Base-by-base conservation (phyloP, 176 grass and related monocot species). In the Neostapfia colusana region DNA sequence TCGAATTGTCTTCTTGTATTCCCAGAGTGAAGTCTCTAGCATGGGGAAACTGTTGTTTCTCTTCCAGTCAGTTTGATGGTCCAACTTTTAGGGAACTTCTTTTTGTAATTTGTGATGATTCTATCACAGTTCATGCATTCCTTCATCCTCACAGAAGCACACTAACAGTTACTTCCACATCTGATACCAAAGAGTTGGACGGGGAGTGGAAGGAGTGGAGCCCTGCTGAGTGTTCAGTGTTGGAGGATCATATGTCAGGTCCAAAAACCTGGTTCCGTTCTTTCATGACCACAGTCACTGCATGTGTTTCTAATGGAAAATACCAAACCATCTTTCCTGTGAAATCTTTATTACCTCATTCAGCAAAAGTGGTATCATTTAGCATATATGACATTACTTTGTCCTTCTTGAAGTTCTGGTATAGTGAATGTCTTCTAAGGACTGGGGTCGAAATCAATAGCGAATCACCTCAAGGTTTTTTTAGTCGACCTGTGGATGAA, bases 131-230 rank as follows among this genome's bases (percentile, higher is more conserved):
- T 79, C 95, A 98, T 82, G 85, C 84, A 58, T 98, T 98, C 75
- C 23, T 80, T 53, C 76, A 31, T 80, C 72, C 75, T 68, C 34
- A 41, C 64, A 83, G 82, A 82, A 74, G 75, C 54, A 80, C 67
- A 76, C 23, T 24, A 87, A 79, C 69, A 40, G 39, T 75, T 42
- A 77, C 83, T 73, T 80, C 84, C 41, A 54, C 31, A 62, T 69
- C 65, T 83, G 73, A 83, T 56, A 48, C 54, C 71, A 81, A 72
- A 84, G 84, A 94, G 57, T 69, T 84, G 63, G 59, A 85, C 67
- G 89, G 95, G 70, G 84, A 88, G 65, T 94, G 95, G 95, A 79
- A 90, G 67, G 87, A 92, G 38, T 98, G 95, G 95, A 53, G 39
- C 44, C 76, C 84, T 43, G 70, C 64, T 35, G 67, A 90, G 65